Evolutionary conservation across 2,329 filamentous ascomycete species (phyloP).

Genomic region (Delphinella strobiligena): DNA sequence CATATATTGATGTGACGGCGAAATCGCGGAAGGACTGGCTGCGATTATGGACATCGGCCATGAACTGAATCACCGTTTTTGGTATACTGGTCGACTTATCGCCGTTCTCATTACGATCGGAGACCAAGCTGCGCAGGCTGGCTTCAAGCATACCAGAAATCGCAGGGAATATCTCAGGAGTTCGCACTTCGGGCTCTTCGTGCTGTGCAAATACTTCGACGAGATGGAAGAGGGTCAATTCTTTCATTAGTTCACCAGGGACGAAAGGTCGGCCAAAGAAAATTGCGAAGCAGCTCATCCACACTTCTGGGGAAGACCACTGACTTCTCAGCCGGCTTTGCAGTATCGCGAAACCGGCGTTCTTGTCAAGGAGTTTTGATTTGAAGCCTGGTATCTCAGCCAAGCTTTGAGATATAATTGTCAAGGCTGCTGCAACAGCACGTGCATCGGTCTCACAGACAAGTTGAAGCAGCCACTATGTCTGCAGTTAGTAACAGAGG

Average conservation of each 20-base stretch:
- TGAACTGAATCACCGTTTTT: slow-evolving; percentile 64
- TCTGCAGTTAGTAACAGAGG: too few species aligned
- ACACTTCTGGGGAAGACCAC: slow-evolving; percentile 77
- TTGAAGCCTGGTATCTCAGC: slow-evolving; percentile 74
- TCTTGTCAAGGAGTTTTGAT: slow-evolving; percentile 74
- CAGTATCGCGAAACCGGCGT: slow-evolving; percentile 79
- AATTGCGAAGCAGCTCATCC: slow-evolving; percentile 80
- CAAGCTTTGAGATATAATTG: slow-evolving; percentile 72
- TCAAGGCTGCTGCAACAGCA: slow-evolving; percentile 67
- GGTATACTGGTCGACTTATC: slow-evolving; percentile 47
- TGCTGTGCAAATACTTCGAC: slow-evolving; percentile 54
- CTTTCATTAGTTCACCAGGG: slow-evolving; percentile 57
- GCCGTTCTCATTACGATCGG: slow-evolving; percentile 19
- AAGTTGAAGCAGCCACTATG: slow-evolving; percentile 60
- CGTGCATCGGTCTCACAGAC: slow-evolving; percentile 76
- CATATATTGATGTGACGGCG: slow-evolving; percentile 64
- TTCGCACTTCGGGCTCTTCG: slow-evolving; percentile 52
- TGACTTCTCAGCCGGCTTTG: slow-evolving; percentile 69
- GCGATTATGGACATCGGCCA: slow-evolving; percentile 65
- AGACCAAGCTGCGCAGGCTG: slow-evolving; percentile 55
- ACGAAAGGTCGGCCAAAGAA: slow-evolving; percentile 76
- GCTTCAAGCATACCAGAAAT: slow-evolving; percentile 80
- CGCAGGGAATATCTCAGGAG: slow-evolving; percentile 67
- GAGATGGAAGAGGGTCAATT: slow-evolving; percentile 64
- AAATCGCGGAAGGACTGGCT: slow-evolving; percentile 76